Conservation (phyloP, 2,329 filamentous ascomycete species). For the Cordyceps javanica region DNA sequence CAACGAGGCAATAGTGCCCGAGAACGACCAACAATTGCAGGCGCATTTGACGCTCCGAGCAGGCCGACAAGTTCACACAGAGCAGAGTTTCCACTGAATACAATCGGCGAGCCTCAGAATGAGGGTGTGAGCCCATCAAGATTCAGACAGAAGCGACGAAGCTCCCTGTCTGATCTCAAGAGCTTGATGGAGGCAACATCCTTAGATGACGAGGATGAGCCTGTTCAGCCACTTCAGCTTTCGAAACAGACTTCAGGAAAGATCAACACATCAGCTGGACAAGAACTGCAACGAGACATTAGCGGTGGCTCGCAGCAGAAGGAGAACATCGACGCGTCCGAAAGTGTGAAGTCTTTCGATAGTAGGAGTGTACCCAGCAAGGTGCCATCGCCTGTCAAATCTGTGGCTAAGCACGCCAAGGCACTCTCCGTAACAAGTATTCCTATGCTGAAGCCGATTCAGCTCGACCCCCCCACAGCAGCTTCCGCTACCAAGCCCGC, state of each 20-base stretch:
- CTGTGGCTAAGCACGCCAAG: slow-evolving; percentile 34
- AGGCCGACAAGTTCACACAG: slow-evolving; percentile 53
- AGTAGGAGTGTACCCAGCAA: slow-evolving; percentile 13
- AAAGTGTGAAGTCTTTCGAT: background rate
- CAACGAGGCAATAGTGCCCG: slow-evolving; percentile 47
- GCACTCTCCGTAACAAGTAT: slow-evolving; percentile 49
- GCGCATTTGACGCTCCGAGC: slow-evolving; percentile 54
- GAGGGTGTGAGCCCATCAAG: slow-evolving; percentile 34
- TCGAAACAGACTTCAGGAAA: slow-evolving; percentile 51
- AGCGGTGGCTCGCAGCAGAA: slow-evolving; percentile 38
- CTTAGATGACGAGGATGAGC: slow-evolving; percentile 32
- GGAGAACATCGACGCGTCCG: slow-evolving; percentile 34
- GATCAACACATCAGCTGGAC: slow-evolving; percentile 46
- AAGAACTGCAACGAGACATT: slow-evolving; percentile 38
- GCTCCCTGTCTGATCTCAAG: slow-evolving; percentile 83
- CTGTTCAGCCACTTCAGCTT: slow-evolving; percentile 43
- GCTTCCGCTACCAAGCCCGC: slow-evolving; percentile 19
- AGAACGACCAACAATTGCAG: slow-evolving; percentile 54
- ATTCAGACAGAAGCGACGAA: slow-evolving; percentile 75
- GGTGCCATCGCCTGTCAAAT: slow-evolving; percentile 15
- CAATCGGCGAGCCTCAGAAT: slow-evolving; percentile 51
- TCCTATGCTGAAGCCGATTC: slow-evolving; percentile 42
- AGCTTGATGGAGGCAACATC: slow-evolving; percentile 58
- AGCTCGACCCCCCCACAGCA: slow-evolving; percentile 20
- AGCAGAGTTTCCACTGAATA: slow-evolving; percentile 50